These are phyloP conservation scores for Wickerhamomyces chaumierensis DNA, from an alignment of 805 yeast genomes.

Conservation along the genomic window DNA sequence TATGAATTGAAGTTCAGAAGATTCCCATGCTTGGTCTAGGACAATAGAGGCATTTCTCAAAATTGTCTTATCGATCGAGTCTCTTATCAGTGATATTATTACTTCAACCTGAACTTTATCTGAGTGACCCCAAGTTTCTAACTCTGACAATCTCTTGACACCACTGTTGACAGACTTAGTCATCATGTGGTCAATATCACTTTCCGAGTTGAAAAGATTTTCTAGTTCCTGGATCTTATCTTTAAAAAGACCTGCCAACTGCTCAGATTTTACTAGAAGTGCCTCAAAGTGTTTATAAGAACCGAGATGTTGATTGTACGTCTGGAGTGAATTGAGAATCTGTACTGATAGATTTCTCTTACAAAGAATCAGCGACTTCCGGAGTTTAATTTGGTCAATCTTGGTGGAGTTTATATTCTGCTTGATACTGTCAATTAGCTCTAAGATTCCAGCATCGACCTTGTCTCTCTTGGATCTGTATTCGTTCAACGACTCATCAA, in stretches of 20 bases:
- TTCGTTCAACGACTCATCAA: slow-evolving; percentile 27
- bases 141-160: slow-evolving; percentile 34
- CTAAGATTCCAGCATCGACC: slow-evolving; percentile 28
- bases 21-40: slow-evolving; percentile 34
- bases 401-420: slow-evolving; percentile 30
- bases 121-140: slow-evolving; percentile 43
- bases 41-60: slow-evolving; percentile 43
- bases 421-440: slow-evolving; percentile 30
- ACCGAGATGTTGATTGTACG: slow-evolving; percentile 14
- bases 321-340: slow-evolving; percentile 12
- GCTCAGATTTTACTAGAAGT: slow-evolving; percentile 24
- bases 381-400: slow-evolving; percentile 32
- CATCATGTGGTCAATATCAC: slow-evolving; percentile 42
- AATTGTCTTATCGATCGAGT: slow-evolving; percentile 40
- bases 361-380: slow-evolving; percentile 25
- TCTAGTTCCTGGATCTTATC: slow-evolving; percentile 43
- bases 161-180: slow-evolving; percentile 34
- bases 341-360: slow-evolving; percentile 19
- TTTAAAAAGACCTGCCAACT: slow-evolving; percentile 15
- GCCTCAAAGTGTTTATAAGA: slow-evolving; percentile 14
- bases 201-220: slow-evolving; percentile 31
- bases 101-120: slow-evolving; percentile 32
- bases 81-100: slow-evolving; percentile 31
- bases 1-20: slow-evolving; percentile 10
- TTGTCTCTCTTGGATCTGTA: slow-evolving; percentile 25